These are phyloP conservation scores for Tuber indicum DNA, from an alignment of 495 filamentous ascomycete genomes.

Conservation along the genomic window DNA sequence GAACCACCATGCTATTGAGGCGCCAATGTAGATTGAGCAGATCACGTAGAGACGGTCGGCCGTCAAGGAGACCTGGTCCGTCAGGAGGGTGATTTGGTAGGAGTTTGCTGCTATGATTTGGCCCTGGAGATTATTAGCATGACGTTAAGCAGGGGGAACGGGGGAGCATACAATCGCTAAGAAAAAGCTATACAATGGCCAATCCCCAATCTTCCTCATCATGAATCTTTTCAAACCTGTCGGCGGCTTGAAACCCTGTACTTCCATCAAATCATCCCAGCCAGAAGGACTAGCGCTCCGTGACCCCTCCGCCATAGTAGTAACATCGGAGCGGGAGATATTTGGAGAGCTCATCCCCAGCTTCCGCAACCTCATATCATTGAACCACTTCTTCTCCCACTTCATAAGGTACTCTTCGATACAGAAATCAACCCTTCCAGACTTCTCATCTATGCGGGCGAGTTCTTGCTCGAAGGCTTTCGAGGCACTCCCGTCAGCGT, in stretches of 20 bases:
- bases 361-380: constrained; percentile 31
- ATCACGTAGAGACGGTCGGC: constrained; percentile 59
- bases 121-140: constrained; percentile 33
- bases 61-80: constrained; percentile 54
- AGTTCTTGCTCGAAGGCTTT: constrained; percentile 54
- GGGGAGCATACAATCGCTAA: constrained; percentile 48
- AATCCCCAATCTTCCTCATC: constrained; percentile 50
- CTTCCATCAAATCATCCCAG: constrained; percentile 55
- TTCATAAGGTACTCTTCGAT: constrained; percentile 58
- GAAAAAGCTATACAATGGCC: constrained; percentile 67
- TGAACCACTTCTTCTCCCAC: constrained; percentile 61
- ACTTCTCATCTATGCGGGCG: constrained; percentile 50
- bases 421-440: constrained; percentile 53
- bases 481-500: constrained; percentile 55
- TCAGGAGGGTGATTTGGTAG: constrained; percentile 62
- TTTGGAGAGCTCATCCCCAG: neutral
- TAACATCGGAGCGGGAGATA: constrained; percentile 44
- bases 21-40: constrained; percentile 56
- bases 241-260: constrained; percentile 59
- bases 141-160: neutral
- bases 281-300: constrained; percentile 4
- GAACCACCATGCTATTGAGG: constrained; percentile 58
- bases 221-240: constrained; percentile 55
- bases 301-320: constrained; percentile 48
- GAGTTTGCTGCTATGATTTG: constrained; percentile 63